Evolutionary conservation across 257 asterid species (phyloP), one percentile per base, ranked within the genome.

Genomic region (Leonotis leonurus): DNA sequence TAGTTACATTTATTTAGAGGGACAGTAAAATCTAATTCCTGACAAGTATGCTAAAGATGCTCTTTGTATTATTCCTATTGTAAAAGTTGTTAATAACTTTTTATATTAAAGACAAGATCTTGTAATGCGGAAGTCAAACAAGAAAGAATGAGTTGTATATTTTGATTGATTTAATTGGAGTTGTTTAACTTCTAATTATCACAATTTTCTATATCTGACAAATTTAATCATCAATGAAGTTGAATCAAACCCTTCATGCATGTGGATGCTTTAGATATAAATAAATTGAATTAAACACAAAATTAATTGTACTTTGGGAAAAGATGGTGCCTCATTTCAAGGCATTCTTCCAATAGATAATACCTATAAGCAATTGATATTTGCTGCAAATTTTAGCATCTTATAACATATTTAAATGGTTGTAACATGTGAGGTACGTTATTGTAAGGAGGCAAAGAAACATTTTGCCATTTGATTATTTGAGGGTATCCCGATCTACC

Each of bases 111-210:
- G 77, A 69, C 82, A 76, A 77, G 78, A 76, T 80, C 85, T 76
- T 68, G 62, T 77, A 62, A 58, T 52, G 20, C 74, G 80, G 77
- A 68, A 76, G 85, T 80, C 85, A 80, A 80, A 80, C 85, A 68
- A 80, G 82, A 63, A 63, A 59, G 44, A 70, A 67, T 50, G 17
- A 33, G 7, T 25, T 44, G 44, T 52, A 70, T 54, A 6, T 39
- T 52, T 74, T 60, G 8, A 55, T 14, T 10, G 41, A 60, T 26
- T 46, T 58, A 64, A 69, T 66, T 36, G 30, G 41, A 62, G 64
- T 53, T 61, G 21, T 49, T 24, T 21, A 12, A 1, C 14, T 16
- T 45, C 35, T 59, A 32, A 41, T 59, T 58, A 12, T 39, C 55
- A 21, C 68, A 63, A 32, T 14, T 61, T 55, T 43, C 13, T 44